Percentiles rank a stretch among this genome's conserved stretches.
These are phyloP conservation scores for Dactylellina drechsleri DNA, from an alignment of 2,329 filamentous ascomycete genomes.

Conservation along the genomic window DNA sequence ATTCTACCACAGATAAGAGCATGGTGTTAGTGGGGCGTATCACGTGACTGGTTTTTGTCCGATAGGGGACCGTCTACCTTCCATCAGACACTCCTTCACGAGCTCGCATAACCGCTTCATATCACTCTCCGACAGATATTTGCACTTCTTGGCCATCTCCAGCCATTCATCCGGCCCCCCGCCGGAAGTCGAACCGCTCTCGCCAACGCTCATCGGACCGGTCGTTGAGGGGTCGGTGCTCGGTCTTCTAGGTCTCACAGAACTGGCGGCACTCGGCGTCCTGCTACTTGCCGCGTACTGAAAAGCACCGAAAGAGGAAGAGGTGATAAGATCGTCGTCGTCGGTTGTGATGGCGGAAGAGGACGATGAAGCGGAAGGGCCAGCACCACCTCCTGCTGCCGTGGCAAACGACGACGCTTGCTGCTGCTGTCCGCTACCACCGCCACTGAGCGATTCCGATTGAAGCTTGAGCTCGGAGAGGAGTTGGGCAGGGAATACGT, in stretches of 20 bases:
- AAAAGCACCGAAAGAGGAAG: slow-evolving; percentile 44
- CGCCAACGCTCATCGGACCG: slow-evolving; percentile 65
- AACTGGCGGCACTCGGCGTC: slow-evolving; percentile 46
- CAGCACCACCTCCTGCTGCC: slow-evolving; percentile 28
- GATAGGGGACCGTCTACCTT: slow-evolving; percentile 70
- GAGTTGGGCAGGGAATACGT: slow-evolving; percentile 46
- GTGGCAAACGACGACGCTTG: too few species aligned
- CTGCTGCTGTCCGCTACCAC: slow-evolving; percentile 5
- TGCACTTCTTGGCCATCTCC: slow-evolving; percentile 94
- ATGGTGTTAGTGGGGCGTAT: not conserved
- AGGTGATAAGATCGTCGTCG: slow-evolving; percentile 28
- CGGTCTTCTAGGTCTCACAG: slow-evolving; percentile 32
- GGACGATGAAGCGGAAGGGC: slow-evolving; percentile 30
- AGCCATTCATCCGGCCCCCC: slow-evolving; percentile 96
- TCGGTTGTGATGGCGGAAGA: slow-evolving; percentile 45
- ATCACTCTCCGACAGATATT: slow-evolving; percentile 91
- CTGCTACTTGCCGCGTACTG: slow-evolving; percentile 49
- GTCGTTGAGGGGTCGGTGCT: slow-evolving; percentile 55
- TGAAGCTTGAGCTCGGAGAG: slow-evolving; percentile 51
- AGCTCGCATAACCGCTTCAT: slow-evolving; percentile 99
- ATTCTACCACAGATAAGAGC: slow-evolving; percentile 70
- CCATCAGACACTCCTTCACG: slow-evolving; percentile 98
- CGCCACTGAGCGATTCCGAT: slow-evolving; percentile 47
- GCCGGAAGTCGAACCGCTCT: slow-evolving; percentile 79
- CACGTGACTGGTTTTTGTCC: not conserved